Base-by-base conservation (phyloP, 352 stramenopile species). In the Phytophthora cactorum region DNA sequence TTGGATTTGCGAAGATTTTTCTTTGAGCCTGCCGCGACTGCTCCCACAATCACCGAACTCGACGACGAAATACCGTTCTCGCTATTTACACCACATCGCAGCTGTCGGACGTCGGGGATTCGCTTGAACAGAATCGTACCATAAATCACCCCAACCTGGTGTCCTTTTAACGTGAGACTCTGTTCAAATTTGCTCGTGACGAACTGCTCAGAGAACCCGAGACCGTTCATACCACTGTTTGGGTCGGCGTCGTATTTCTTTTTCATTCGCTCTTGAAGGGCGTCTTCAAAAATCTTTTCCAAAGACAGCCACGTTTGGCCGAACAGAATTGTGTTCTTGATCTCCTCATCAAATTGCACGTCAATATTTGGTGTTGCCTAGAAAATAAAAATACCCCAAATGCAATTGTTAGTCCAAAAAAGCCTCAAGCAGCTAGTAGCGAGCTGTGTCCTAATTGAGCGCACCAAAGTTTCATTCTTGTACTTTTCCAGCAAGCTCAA, bases 251-350 rank as follows among this genome's bases (percentile, higher is more conserved):
- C 86, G 34, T 82, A 75, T 41, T 82, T 88, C 59, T 90, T 91
- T 63, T 93, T 93, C 55, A 96, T 87, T 36, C 88, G 80, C 55
- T 96, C 89, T 63, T 95, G 89, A 2, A 96, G 71, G 0, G 88
- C 89, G 63, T 96, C 89, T 80, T 96, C 89, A 64, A 95, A 96
- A 39, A 88, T 90, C 60, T 96, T 96, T 64, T 96, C 89, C 32
- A 96, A 63, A 43, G 89, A 96, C 8, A 96, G 66, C 89, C 89
- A 96, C 27, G 87, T 96, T 70, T 96, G 89, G 0, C 89, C 89
- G 64, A 96, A 96, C 29, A 96, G 59, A 15, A 92, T 74, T 3
- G 89, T 95, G 66, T 96, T 93, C n/a, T 78, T 80, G 22, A 96
- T 84, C 46, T 96, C 89, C 2, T 91, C 77, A 57, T 95, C 86